A percentile compares a stretch with the other conserved stretches of the same genome.
These are phyloP conservation scores for Phytophthora constricta DNA, from an alignment of 352 stramenopile species.

Conservation along the genomic window DNA sequence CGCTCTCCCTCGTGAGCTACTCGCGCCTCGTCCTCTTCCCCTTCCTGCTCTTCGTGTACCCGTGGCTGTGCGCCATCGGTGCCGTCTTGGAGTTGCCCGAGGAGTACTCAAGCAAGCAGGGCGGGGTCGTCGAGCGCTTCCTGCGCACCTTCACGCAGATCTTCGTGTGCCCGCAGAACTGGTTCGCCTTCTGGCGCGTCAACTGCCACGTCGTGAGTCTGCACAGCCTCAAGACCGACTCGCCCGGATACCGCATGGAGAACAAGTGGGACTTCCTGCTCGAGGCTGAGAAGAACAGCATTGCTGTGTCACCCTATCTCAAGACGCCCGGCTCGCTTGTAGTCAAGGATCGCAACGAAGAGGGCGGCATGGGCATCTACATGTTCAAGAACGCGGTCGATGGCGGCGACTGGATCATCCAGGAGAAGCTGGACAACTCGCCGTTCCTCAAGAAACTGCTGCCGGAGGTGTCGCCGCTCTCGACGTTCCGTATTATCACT, in stretches of 20 bases:
- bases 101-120: constrained; percentile 66
- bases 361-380: constrained; percentile 97
- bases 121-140: constrained; percentile 89
- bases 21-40: constrained; percentile 84
- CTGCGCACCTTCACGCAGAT: constrained; percentile 89
- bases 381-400: constrained; percentile 97
- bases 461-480: constrained; percentile 94
- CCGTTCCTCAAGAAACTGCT: constrained; percentile 93
- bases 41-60: constrained; percentile 91
- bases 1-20: constrained; percentile 90
- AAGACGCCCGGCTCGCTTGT: constrained; percentile 91
- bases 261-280: constrained; percentile 99
- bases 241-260: constrained; percentile 94
- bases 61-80: constrained; percentile 82
- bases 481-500: constrained; percentile 98
- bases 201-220: constrained; percentile 96
- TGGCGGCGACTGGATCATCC: constrained; percentile 96
- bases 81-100: constrained; percentile 79
- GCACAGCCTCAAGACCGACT: constrained; percentile 94
- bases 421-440: constrained; percentile 95
- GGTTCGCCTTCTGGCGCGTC: constrained; percentile 97
- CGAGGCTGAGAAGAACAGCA: constrained; percentile 88
- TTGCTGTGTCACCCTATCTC: constrained; percentile 95
- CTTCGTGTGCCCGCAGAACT: constrained; percentile 92
- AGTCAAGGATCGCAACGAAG: constrained; percentile 98